Evolutionary conservation across 257 asterid genomes (phyloP).

Genomic region (Nicotiana benthamiana): DNA sequence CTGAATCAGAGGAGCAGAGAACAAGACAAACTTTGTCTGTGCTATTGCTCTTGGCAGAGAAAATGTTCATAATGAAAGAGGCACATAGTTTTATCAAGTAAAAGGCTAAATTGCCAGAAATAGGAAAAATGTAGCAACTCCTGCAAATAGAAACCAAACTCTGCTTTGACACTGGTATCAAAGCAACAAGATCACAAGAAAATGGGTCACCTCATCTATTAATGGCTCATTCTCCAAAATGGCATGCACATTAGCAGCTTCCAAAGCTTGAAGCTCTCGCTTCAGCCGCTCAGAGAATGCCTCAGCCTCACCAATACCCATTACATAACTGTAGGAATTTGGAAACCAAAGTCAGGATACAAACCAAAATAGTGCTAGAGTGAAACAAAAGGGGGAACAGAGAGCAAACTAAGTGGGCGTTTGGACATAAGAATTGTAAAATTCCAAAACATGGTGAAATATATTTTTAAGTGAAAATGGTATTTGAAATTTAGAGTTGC

Average conservation of each 20-base stretch:
- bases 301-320: conserved; percentile 98
- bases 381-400: conserved; percentile 1
- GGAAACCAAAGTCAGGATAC: conserved; percentile 7
- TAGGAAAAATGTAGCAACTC: conserved; percentile 15
- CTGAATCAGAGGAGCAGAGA: background rate
- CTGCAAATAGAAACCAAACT: background rate
- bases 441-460: too few relatives aligned
- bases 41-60: background rate
- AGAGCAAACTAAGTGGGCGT: conserved; percentile 1
- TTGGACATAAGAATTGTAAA: too few relatives aligned
- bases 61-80: background rate
- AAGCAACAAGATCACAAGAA: conserved; percentile 5
- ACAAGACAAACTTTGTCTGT: background rate
- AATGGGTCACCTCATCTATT: conserved; percentile 53
- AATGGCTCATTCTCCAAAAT: conserved; percentile 88
- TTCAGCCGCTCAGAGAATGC: conserved; percentile 96
- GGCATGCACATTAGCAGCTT: conserved; percentile 99
- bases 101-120: background rate
- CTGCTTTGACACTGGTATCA: background rate
- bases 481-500: too few relatives aligned
- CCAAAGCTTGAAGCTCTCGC: conserved; percentile 97
- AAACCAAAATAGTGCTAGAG: background rate
- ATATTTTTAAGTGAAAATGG: too few relatives aligned
- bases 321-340: conserved; percentile 68
- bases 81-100: background rate